Conservation (phyloP, 306 rosid species). For the Prunus armeniaca region DNA sequence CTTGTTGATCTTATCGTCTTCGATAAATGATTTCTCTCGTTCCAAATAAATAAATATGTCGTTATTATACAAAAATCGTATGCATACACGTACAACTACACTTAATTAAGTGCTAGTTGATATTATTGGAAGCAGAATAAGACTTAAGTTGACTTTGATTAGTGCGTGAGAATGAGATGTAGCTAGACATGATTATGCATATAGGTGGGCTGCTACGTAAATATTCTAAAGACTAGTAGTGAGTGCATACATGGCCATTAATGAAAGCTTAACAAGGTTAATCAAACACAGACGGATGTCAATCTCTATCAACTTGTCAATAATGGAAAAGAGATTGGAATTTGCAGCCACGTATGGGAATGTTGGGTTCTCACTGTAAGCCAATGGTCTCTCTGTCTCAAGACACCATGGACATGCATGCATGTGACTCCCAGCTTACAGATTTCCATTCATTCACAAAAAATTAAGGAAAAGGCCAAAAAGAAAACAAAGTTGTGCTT, state of each 20-base stretch:
- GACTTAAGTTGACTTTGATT: neutral
- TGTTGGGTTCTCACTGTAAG: neutral
- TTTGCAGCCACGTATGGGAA: neutral
- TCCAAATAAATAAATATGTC: no score
- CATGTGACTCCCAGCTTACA: no score
- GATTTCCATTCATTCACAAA: no score
- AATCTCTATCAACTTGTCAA: neutral
- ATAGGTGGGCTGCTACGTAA: neutral
- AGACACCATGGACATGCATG: no score
- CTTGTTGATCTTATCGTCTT: no score
- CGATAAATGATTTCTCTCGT: no score
- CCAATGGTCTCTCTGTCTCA: no score
- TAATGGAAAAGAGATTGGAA: neutral
- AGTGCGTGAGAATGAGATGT: slow-evolving; percentile 4
- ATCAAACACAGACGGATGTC: no score
- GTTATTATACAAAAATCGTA: no score
- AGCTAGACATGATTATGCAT: neutral
- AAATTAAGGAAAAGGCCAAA: neutral
- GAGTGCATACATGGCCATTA: neutral
- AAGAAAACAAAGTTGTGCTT: neutral
- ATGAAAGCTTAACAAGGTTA: neutral
- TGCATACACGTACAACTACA: neutral
- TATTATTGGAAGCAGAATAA: neutral
- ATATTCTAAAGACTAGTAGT: no score
- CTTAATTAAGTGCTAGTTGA: neutral